These are phyloP conservation scores for Pulicaria dysenterica DNA, from an alignment of 129 eudicot genomes.

Conservation along the genomic window DNA sequence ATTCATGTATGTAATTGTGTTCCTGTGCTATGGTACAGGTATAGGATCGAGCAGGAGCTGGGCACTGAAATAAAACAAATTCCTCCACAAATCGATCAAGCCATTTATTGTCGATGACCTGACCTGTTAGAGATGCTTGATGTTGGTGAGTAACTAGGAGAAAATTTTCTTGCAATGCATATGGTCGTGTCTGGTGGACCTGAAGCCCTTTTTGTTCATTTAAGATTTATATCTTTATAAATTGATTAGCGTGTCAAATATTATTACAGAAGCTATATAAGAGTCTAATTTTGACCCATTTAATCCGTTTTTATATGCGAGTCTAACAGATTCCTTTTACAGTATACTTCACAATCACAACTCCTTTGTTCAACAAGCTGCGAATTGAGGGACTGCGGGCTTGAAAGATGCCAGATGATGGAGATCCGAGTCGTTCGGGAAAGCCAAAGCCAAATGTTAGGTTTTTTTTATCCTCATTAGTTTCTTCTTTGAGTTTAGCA, in stretches of 20 bases:
- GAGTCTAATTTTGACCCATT: too few species aligned
- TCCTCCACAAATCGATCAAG: constrained; percentile 61
- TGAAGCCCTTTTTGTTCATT: too few species aligned
- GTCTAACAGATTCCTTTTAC: constrained; percentile 3
- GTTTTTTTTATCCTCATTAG: not conserved
- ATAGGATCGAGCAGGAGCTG: constrained; percentile 68
- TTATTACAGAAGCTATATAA: too few species aligned
- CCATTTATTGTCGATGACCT: constrained; percentile 51
- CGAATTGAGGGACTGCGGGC: constrained; percentile 6
- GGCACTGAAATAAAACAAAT: constrained; percentile 67
- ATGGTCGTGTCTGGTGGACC: not conserved
- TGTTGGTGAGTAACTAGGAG: constrained; percentile 26
- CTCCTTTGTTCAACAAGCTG: constrained; percentile 6
- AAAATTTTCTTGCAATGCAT: not conserved
- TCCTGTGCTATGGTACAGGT: constrained; percentile 36
- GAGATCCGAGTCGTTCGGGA: too few species aligned
- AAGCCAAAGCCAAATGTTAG: not conserved
- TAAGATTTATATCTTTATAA: too few species aligned
- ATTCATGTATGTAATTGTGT: constrained; percentile 7
- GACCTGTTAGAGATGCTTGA: constrained; percentile 6
- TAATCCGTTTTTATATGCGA: not conserved
- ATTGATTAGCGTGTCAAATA: too few species aligned
- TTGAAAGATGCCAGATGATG: not conserved
- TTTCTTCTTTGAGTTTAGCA: constrained; percentile 5
- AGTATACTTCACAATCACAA: constrained; percentile 4